Evolutionary conservation across 768 basidiomycete genomes (phyloP).

Genomic region (Arthromyces matolae): DNA sequence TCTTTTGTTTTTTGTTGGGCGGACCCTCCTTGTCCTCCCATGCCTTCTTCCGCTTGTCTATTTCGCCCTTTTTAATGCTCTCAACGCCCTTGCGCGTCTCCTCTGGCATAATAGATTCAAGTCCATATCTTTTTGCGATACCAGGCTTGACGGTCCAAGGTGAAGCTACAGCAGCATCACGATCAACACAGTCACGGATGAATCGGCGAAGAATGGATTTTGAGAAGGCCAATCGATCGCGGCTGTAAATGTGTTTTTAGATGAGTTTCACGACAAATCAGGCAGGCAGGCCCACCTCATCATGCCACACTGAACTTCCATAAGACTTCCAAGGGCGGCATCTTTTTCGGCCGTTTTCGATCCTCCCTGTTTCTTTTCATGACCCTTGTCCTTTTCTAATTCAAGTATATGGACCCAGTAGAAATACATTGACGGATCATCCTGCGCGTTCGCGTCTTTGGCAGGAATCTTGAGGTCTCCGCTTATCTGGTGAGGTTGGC

Average conservation of each 20-base stretch:
- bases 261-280: neutral
- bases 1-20: slow-evolving; percentile 79
- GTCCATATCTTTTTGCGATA: slow-evolving; percentile 82
- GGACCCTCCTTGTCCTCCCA: slow-evolving; percentile 88
- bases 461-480: slow-evolving; percentile 73
- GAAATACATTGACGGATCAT: slow-evolving; percentile 79
- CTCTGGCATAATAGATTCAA: slow-evolving; percentile 83
- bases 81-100: slow-evolving; percentile 77
- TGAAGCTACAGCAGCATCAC: slow-evolving; percentile 87
- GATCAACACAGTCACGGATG: slow-evolving; percentile 91
- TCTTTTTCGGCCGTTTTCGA: slow-evolving; percentile 52
- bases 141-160: slow-evolving; percentile 92
- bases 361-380: slow-evolving; percentile 53
- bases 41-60: slow-evolving; percentile 88
- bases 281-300: slow-evolving; percentile 65
- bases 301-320: slow-evolving; percentile 76
- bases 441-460: slow-evolving; percentile 65
- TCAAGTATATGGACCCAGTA: slow-evolving; percentile 89
- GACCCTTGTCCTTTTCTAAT: slow-evolving; percentile 64
- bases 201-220: slow-evolving; percentile 96
- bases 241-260: slow-evolving; percentile 55
- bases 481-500: slow-evolving; percentile 64
- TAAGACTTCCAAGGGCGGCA: slow-evolving; percentile 69
- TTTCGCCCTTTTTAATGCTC: slow-evolving; percentile 79
- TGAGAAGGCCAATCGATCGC: slow-evolving; percentile 93